Percentiles rank a stretch among this genome's conserved stretches.
These are phyloP conservation scores for Fusarium luffae DNA, from an alignment of 2,329 filamentous ascomycete genomes.

Conservation along the genomic window DNA sequence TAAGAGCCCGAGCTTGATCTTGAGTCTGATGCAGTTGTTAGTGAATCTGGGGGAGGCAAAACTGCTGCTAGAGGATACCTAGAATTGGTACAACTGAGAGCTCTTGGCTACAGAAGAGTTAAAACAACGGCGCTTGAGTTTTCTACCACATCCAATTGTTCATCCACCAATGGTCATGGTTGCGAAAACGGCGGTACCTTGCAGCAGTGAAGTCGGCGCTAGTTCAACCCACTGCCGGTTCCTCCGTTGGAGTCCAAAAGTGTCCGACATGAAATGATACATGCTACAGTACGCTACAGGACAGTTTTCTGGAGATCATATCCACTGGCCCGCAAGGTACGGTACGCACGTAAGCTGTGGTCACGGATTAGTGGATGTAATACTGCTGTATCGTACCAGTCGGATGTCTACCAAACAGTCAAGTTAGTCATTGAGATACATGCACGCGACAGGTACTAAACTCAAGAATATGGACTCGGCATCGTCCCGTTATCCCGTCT, in stretches of 20 bases:
- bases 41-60: neutral
- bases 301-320: constrained; percentile 10
- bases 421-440: neutral
- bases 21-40: neutral
- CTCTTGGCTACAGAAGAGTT: neutral
- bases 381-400: constrained; percentile 12
- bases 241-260: constrained; percentile 14
- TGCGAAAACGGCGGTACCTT: constrained; percentile 32
- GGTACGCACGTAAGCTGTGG: neutral
- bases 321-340: neutral
- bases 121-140: neutral
- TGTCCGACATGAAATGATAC: neutral
- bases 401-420: constrained; percentile 4
- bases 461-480: constrained; percentile 11
- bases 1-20: constrained; percentile 18
- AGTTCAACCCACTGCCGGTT: constrained; percentile 25
- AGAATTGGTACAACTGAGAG: neutral
- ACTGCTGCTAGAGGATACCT: neutral
- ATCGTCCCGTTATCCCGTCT: constrained; percentile 10
- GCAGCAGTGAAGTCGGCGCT: constrained; percentile 26
- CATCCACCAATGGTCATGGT: neutral
- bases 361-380: neutral
- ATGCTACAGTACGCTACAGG: neutral
- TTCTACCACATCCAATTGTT: neutral
- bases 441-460: constrained; percentile 5